Evolutionary conservation across 352 stramenopile species (phyloP), one percentile per base, ranked within the genome.

Genomic region (Globisporangium mamillatum): DNA sequence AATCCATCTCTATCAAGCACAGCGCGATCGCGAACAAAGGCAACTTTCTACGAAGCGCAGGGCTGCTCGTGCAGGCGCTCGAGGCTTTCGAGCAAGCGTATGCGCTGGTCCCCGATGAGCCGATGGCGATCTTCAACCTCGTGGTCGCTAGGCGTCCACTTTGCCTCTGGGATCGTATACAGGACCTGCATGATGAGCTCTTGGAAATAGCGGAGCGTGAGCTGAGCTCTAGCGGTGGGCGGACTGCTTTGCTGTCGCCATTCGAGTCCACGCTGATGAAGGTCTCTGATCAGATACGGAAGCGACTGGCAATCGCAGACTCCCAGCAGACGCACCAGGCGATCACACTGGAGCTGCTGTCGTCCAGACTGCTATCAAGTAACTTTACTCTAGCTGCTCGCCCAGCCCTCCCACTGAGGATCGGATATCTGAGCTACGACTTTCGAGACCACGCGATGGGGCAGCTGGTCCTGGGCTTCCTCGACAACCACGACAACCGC

Each of bases 391-490:
- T 22, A 18, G 53, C 18, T 61, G 1, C 44, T 22, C 61, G 71
- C 77, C 69, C 75, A 78, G 41, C 62, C 18, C 29, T 72, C 66
- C 66, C 88, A 75, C 66, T 93, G n/a, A 73, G 82, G 16, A 67
- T 97, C 0, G 94, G 91, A 12, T 95, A 98, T 63, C 41, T 98
- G 22, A 95, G 89, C 66, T 94, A 82, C 48, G 89, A 98, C 76
- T 97, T 98, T 62, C 82, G 88, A 0, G 94, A 98, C 68, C 93
- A 98, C 65, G 90, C 94, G 8, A 98, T 98, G 92, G 94, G 90
- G 2, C 90, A 97, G 48, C 75, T 98, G 24, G 97, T 88, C 18
- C 62, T 91, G 2, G 91, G 92, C 1, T 66, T 98, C 5, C 67
- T 98, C 10, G 81, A 95, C 24, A 68, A 85, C 10, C 92, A 98